phyloP scores from a whole-genome alignment of 169 alveolate species.

The Cryptosporidium ryanae region DNA sequence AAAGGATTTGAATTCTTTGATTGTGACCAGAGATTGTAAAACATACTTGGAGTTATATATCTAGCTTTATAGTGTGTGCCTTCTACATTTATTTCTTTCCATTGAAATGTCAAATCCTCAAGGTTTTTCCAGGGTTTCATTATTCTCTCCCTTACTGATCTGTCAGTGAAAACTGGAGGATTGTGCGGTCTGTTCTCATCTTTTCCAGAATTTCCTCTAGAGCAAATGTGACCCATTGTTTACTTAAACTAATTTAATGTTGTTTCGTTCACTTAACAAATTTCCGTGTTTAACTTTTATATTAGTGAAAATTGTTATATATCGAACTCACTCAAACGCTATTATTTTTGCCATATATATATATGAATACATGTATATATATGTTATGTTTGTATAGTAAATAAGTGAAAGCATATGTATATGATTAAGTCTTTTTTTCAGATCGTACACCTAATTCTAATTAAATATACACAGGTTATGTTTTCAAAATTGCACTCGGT shows the following conservation, averaged over 20 bases:
- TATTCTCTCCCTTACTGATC: conserved; percentile 48
- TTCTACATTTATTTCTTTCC: conserved; percentile 44
- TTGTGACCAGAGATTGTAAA: conserved; percentile 66
- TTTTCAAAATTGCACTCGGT: too few relatives aligned
- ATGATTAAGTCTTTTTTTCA: too few relatives aligned
- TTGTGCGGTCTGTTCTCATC: neutral
- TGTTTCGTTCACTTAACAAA: neutral
- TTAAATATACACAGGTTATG: too few relatives aligned
- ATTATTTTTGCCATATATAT: too few relatives aligned
- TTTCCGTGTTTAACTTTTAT: too few relatives aligned
- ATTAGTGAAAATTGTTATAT: too few relatives aligned
- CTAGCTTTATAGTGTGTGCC: conserved; percentile 37
- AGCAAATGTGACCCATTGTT: neutral
- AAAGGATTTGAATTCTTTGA: conserved; percentile 50
- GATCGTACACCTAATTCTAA: too few relatives aligned
- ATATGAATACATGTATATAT: too few relatives aligned
- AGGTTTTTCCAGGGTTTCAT: conserved; percentile 58
- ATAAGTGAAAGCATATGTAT: too few relatives aligned
- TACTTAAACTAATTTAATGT: neutral
- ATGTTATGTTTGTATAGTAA: too few relatives aligned
- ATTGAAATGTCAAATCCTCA: conserved; percentile 25
- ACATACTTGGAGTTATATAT: conserved; percentile 66
- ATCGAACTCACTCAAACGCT: too few relatives aligned
- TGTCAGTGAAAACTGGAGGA: conserved; percentile 19
- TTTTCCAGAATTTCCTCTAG: neutral